Evolutionary conservation across 169 alveolate genomes (phyloP), one percentile per base, ranked within the genome.

Genomic region (Plasmodium cynomolgi): DNA sequence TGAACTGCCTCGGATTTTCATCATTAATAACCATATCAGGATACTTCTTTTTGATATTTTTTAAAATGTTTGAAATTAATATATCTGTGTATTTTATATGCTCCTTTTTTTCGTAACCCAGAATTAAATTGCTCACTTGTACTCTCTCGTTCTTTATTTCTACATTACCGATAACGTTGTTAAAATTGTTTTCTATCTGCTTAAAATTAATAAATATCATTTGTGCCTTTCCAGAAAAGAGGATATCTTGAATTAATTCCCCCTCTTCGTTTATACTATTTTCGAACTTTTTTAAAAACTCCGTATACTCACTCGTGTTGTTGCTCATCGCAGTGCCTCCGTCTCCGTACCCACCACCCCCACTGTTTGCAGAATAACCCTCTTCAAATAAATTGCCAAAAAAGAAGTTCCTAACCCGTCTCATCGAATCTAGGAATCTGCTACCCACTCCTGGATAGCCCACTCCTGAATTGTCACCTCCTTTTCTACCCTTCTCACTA

Each of bases 191-290:
- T 79, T 88, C 94, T 37, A 88, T 37, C 74, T 88, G 94, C 54
- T 88, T 88, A 88, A 88, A 88, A 88, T 88, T 88, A 7, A 88
- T 88, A 33, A 88, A 88, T 79, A 88, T 88, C 94, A 88, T 88
- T 88, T 88, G 94, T 17, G 94, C 94, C 72, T 88, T 88, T 0
- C 94, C 94, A 1, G 94, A 34, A 26, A 88, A 88, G 3, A 88
- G 20, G 13, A 88, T 88, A 26, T 88, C 94, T 80, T 88, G 94
- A 79, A 88, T 79, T 37, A 88, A 58, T 79, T 88, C 94, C 26
- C 94, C 94, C 33, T 88, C 88, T 15, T 88, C 94, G 73, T 88
- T 88, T 79, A 88, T 88, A 80, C 94, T 79, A 88, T 81, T 88
- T 80, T 88, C 94, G 50, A 79, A 88, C 72, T 77, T 88, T 88